Percentiles rank a stretch among this genome's conserved stretches.
These are phyloP conservation scores for Excoecaria agallocha DNA, from an alignment of 345 rosid genomes.

Conservation along the genomic window DNA sequence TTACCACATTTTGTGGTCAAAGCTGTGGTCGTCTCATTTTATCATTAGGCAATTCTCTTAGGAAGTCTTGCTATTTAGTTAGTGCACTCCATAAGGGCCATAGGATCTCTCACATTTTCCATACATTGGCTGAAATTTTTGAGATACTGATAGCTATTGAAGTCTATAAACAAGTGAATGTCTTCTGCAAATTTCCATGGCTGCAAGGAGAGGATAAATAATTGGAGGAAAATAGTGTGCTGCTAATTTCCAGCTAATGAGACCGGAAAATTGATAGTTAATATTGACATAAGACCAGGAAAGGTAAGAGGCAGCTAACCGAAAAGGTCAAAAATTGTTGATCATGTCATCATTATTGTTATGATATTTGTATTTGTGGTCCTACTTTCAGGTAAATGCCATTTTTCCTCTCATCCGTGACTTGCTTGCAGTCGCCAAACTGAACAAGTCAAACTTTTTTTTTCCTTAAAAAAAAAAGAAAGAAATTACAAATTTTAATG, in stretches of 20 bases:
- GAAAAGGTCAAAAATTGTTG: constrained; percentile 1
- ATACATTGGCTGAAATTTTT: not conserved
- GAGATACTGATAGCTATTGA: not conserved
- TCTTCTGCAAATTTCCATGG: not conserved
- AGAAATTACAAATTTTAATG: not conserved
- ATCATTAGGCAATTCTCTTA: not conserved
- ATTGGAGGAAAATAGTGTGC: no score
- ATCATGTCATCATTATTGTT: constrained; percentile 3
- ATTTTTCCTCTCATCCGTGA: constrained; percentile 9
- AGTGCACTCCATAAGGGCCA: not conserved
- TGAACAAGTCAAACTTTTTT: not conserved
- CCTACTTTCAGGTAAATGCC: not conserved
- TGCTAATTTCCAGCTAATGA: not conserved
- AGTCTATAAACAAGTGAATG: not conserved
- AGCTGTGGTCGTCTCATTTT: not conserved
- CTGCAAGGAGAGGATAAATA: not conserved
- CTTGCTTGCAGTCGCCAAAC: not conserved
- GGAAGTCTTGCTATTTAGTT: no score
- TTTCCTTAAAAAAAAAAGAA: not conserved
- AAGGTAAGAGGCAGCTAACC: not conserved
- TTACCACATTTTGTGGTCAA: not conserved
- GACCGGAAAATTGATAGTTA: not conserved
- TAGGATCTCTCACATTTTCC: not conserved
- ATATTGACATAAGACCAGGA: not conserved
- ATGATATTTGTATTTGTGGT: not conserved